Base-by-base conservation (phyloP, 768 basidiomycete species). In the Boletus rufocinnamomeus region DNA sequence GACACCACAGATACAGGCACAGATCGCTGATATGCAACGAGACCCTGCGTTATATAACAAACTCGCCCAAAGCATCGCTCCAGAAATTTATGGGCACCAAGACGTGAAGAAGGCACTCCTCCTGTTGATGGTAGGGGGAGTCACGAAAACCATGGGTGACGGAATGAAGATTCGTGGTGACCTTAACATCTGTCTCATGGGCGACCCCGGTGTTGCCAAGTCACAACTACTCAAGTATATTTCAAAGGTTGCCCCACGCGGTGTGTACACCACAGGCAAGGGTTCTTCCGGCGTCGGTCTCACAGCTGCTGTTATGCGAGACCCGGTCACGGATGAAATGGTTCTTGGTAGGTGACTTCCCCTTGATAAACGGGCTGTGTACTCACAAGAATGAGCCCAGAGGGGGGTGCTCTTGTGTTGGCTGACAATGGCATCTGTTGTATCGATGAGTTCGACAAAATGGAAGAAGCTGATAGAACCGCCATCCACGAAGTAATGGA, bases 401-500 rank as follows among this genome's bases (percentile, higher is more conserved):
- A 99, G 93, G 97, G 97, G 6, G 97, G 97, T 30, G 97, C 97
- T n/a, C 84, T 99, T 53, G 97, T 99, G 17, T 84, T 99, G 48
- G 96, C 97, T 13, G 97, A 99, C 74, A 99, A 99, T 64, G 97
- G 97, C 30, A 99, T 99, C 68, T 98, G 95, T 78, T 98, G 96
- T 74, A 99, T 99, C 62, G 97, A 99, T 65, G 97, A 99, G 72
- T 99, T 99, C 70, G 97, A 99, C 79, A 98, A 99, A 74, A 99
- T 99, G 97, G 97, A 98, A 64, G 97, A 99, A 76, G 74, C 93
- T 1, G 97, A 98, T 73, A 82, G 97, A 64, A 98, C 97, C 2
- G 93, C 97, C 16, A 98, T 99, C 61, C 97, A 99, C 77, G 97
- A 99, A 82, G 97, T 99, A 59, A 99, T 99, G 97, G 96, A 98